phyloP scores from a whole-genome alignment of 2,329 filamentous ascomycete species.

The Stromatinia cepivora region DNA sequence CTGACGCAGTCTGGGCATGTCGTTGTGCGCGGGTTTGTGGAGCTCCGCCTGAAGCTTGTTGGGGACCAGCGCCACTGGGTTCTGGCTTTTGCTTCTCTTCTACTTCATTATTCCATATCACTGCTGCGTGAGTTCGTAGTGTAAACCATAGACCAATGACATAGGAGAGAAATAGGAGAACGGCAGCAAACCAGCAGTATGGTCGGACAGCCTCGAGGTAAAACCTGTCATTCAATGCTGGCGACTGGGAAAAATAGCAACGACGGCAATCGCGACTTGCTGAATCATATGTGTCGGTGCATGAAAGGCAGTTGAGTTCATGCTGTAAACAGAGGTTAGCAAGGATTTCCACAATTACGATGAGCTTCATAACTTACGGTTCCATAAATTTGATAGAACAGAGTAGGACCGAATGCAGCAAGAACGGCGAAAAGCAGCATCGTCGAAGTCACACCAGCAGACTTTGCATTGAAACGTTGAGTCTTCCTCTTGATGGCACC shows the following conservation, averaged over 20 bases:
- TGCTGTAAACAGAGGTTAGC: conserved; percentile 58
- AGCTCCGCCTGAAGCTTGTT: conserved; percentile 30
- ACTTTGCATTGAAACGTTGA: conserved; percentile 95
- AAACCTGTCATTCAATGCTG: conserved; percentile 82
- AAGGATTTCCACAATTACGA: conserved; percentile 10
- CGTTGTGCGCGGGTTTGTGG: conserved; percentile 34
- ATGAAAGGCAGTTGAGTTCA: conserved; percentile 81
- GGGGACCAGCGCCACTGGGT: conserved; percentile 40
- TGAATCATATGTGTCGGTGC: conserved; percentile 49
- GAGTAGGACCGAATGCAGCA: conserved; percentile 88
- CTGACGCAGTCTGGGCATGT: conserved; percentile 28
- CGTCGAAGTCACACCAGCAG: conserved; percentile 93
- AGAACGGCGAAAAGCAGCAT: conserved; percentile 98
- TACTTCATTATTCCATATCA: conserved; percentile 89
- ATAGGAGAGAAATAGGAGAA: conserved; percentile 87
- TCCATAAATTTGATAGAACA: conserved; percentile 99
- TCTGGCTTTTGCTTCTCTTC: conserved; percentile 74
- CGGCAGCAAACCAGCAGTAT: conserved; percentile 86
- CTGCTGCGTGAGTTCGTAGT: conserved; percentile 88
- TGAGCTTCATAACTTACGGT: conserved; percentile 56
- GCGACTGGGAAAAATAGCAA: conserved; percentile 90
- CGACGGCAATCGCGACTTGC: conserved; percentile 74
- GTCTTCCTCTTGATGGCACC: conserved; percentile 97
- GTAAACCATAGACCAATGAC: conserved; percentile 95
- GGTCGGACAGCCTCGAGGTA: conserved; percentile 88